These are phyloP conservation scores for Funneliformis caledonium DNA, from an alignment of 371 early-diverging fungal genomes.

Conservation along the genomic window DNA sequence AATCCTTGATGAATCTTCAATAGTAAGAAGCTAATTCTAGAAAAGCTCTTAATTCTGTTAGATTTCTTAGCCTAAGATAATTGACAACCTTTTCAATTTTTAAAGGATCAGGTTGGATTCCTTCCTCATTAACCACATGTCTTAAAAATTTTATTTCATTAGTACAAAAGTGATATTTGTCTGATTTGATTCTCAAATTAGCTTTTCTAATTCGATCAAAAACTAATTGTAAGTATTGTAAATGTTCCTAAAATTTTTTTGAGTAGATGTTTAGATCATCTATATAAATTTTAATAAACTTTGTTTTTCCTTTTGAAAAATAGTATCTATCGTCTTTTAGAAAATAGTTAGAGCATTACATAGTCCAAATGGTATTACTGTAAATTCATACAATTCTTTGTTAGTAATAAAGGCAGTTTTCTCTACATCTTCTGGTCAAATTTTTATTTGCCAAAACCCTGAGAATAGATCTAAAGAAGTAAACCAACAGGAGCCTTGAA, in stretches of 20 bases:
- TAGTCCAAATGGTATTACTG: conserved; percentile 18
- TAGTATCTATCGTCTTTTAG: neutral
- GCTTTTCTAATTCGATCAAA: neutral
- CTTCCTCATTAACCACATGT: neutral
- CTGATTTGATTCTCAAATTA: neutral
- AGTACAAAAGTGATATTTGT: conserved; percentile 14
- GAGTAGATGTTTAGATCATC: conserved; percentile 47
- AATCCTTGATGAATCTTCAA: conserved; percentile 49
- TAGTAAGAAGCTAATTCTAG: conserved; percentile 44
- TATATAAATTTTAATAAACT: conserved; percentile 44
- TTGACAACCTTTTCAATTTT: neutral
- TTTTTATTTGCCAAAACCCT: no score
- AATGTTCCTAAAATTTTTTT: conserved; percentile 8
- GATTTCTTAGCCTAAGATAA: neutral
- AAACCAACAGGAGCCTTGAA: no score
- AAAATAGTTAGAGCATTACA: neutral
- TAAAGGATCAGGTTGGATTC: neutral
- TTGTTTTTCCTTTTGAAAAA: conserved; percentile 38
- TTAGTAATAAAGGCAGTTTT: no score
- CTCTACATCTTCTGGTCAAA: no score
- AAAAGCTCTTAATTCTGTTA: neutral
- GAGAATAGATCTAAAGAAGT: no score
- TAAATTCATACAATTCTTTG: no score
- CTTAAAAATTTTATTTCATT: neutral
- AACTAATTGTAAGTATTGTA: conserved; percentile 25